These are phyloP conservation scores for Arabidopsis hybrid DNA, from an alignment of 441 rosid species.

Conservation along the genomic window DNA sequence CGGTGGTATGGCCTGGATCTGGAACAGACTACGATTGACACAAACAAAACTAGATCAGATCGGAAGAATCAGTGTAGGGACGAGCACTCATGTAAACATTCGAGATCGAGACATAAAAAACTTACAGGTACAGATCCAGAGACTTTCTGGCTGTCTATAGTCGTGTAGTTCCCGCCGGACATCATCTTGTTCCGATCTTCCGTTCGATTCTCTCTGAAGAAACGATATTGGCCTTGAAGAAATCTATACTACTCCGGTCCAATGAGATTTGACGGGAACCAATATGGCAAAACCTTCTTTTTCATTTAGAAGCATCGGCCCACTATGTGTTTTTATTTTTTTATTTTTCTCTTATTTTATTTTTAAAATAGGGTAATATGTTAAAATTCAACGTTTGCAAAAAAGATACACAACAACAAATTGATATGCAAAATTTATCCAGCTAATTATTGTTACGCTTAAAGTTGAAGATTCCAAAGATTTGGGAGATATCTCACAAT, in stretches of 20 bases:
- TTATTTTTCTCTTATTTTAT: background rate
- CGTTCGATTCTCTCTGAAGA: conserved; percentile 30
- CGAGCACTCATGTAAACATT: background rate
- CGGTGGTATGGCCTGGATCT: conserved; percentile 80
- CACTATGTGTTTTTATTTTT: background rate
- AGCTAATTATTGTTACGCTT: background rate
- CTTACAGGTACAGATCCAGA: conserved; percentile 97
- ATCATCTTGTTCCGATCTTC: conserved; percentile 54
- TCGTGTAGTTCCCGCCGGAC: conserved; percentile 88
- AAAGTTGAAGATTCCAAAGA: background rate
- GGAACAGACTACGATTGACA: conserved; percentile 69
- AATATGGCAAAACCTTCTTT: conserved; percentile 20
- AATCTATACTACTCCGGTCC: conserved; percentile 18
- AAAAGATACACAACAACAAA: background rate
- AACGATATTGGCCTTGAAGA: conserved; percentile 12
- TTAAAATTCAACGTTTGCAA: too few relatives aligned
- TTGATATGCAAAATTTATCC: background rate
- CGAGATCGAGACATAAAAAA: background rate
- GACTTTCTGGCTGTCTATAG: conserved; percentile 82
- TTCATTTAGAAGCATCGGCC: conserved; percentile 22
- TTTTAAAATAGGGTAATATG: too few relatives aligned
- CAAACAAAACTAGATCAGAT: conserved; percentile 49
- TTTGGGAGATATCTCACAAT: background rate
- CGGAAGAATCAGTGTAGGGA: conserved; percentile 19
- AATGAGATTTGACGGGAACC: conserved; percentile 31